phyloP scores from a whole-genome alignment of 495 filamentous ascomycete genomes.

The Thermothielavioides terrestris region DNA sequence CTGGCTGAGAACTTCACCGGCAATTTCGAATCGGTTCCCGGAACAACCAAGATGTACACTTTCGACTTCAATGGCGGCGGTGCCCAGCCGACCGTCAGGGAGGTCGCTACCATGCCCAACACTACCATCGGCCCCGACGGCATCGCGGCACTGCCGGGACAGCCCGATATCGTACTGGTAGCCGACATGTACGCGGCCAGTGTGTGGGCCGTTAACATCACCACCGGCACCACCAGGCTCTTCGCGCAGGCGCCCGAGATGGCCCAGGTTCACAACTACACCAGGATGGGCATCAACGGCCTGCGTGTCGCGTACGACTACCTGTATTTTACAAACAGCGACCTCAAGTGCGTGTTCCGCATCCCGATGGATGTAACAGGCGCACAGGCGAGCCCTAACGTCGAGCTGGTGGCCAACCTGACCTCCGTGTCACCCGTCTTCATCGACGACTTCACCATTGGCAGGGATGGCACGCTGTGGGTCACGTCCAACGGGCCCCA shows the following conservation, averaged over 20 bases:
- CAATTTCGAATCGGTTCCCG: not conserved
- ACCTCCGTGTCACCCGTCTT: not conserved
- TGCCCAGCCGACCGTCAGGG: not conserved
- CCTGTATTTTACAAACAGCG: not conserved
- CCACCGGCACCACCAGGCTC: not conserved
- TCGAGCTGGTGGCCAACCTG: not conserved
- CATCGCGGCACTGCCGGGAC: not conserved
- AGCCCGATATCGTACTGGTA: not conserved
- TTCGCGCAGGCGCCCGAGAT: not conserved
- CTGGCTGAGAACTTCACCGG: not conserved
- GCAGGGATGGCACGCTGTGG: not conserved
- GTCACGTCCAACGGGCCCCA: not conserved
- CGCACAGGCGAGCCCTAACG: not conserved
- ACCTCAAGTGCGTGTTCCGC: not conserved
- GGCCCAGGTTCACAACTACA: not conserved
- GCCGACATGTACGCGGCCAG: not conserved
- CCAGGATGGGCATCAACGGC: not conserved
- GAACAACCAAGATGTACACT: not conserved
- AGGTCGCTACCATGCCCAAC: not conserved
- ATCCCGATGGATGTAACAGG: not conserved
- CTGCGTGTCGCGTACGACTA: not conserved
- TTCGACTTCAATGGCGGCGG: not conserved
- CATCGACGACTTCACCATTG: not conserved
- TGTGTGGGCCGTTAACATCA: not conserved
- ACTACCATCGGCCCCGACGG: not conserved